Base-by-base conservation (phyloP, 441 rosid genomes). In the Raphanus hybrid region DNA sequence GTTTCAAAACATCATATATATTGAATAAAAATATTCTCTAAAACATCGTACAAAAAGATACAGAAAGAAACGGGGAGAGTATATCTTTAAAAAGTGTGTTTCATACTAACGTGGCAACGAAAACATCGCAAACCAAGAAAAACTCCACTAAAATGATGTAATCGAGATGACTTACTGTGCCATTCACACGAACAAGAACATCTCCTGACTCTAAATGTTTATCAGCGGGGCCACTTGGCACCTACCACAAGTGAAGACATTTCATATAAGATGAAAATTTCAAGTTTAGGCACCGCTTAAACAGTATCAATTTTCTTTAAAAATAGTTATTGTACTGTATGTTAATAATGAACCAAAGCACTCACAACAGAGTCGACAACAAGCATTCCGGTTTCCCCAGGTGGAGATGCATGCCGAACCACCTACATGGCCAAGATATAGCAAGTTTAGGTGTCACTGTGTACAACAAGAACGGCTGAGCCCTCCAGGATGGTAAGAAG, bases 221-320 rank as follows among this genome's bases (percentile, higher is more conserved):
- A 81, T 88, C 87, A 59, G 97, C 94, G 73, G 98, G 97, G 76
- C 99, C 97, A 83, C 91, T 94, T 34, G 98, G 99, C 76, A 91
- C 99, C 99, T 93, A 84, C 84, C 84, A 69, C 41, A 76, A 50
- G 55, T 58, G 63, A 66, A 78, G 76, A 75, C 67, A 81, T 50
- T 63, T 45, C 12, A 75, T 29, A 54, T 63, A 45, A 57, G 41
- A 34, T 50, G 64, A 55, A 65, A 15, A 8, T 12, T 37, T 50
- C 6, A 61, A 59, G 5, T 3, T 59, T n/a, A 39, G 43, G 15
- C 7, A 2, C 39, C 8, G 1, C 69, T 23, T 20, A 62, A 67
- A 63, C 52, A 41, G 29, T 27, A 62, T 37, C 41, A 16, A 57
- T 69, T 65, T 54, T 52, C 12, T 71, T 43, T 4, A 9, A 43